Evolutionary conservation across 2,329 filamentous ascomycete genomes (phyloP).

Genomic region (Stagonosporopsis tanaceti): DNA sequence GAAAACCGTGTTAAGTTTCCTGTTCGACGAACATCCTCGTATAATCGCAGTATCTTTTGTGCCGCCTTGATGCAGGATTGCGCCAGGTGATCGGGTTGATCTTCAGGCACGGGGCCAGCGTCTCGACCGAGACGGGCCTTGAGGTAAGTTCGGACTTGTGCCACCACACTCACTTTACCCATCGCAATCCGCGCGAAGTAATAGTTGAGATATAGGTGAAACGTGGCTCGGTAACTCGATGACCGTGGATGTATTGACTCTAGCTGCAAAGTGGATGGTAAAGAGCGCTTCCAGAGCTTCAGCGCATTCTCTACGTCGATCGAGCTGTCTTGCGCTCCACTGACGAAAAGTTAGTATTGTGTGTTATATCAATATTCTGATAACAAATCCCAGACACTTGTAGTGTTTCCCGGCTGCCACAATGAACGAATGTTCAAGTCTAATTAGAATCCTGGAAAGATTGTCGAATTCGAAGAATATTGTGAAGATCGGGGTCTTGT

Average conservation of each 20-base stretch:
- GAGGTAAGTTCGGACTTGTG: not conserved
- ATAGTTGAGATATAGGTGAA: constrained; percentile 12
- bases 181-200: constrained; percentile 10
- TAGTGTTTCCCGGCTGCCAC: no score
- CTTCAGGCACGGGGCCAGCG: not conserved
- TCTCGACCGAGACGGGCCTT: not conserved
- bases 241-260: constrained; percentile 4
- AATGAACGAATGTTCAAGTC: no score
- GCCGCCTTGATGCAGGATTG: constrained; percentile 12
- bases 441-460: not conserved
- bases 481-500: no score
- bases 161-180: constrained; percentile 6
- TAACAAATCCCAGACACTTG: not conserved
- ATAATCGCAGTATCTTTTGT: constrained; percentile 7
- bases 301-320: not conserved
- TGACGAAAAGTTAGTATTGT: not conserved
- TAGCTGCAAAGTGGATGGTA: not conserved
- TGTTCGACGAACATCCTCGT: constrained; percentile 14
- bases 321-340: not conserved
- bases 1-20: constrained; percentile 10
- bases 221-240: constrained; percentile 11
- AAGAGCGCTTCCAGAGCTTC: constrained; percentile 10
- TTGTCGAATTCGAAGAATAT: not conserved
- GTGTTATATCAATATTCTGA: no score
- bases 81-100: not conserved